Base-by-base conservation (phyloP, 352 stramenopile genomes). In the Phytophthora cryptogea region DNA sequence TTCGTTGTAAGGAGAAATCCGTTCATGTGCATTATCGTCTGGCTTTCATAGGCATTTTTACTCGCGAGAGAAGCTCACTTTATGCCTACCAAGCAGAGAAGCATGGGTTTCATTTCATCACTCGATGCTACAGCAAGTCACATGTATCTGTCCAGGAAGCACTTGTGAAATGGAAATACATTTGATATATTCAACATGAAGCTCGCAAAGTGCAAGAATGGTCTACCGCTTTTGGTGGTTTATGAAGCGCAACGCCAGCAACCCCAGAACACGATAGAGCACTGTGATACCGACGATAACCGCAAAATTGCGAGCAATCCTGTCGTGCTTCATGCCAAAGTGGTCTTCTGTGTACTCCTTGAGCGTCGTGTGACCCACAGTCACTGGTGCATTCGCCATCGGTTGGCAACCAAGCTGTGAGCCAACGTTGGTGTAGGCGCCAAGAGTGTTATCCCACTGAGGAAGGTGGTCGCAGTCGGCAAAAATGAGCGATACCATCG, bases 191-290 rank as follows among this genome's bases (percentile, higher is more conserved):
- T 23, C 20, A 23, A 23, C 20, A 23, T 23, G 20, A 23, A 23
- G 20, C 20, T 23, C 20, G 20, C 20, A 23, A 23, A 23, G 9
- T 13, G n/a, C 33, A 39, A 39, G 33, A 39, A 36, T 14, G 32
- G 2, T 23, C 56, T 64, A 64, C 20, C 46, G 46, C 47, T 72
- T 78, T 43, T 83, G 68, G 46, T 80, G 56, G 49, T 65, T 62
- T 33, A 54, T 54, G 27, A 62, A 62, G 36, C 44, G 54, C 5
- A 62, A 47, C 16, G 54, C 54, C 9, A 83, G 26, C 8, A 76
- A 57, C 2, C 50, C 66, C 7, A 83, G 37, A 10, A 74, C 4
- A 4, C 57, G 59, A 33, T 74, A 80, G 35, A 78, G 63, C 31
- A 32, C 72, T 0, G 50, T 58, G 27, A 70, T 44, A n/a, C 8